Conservation (phyloP, 2,329 filamentous ascomycete species). For the Trichoderma simmonsii region DNA sequence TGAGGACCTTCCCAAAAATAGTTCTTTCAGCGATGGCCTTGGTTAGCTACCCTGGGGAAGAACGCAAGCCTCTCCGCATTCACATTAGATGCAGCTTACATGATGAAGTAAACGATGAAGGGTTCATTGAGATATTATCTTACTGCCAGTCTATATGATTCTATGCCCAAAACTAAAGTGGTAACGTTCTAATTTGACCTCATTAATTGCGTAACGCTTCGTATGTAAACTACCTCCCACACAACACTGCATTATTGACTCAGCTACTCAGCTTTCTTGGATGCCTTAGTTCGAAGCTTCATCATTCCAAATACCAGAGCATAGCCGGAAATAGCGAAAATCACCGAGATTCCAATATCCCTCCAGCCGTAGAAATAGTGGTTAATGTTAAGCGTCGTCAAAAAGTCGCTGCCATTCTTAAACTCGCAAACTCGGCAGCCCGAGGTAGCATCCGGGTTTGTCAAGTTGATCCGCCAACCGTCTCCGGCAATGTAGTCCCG, state of each 20-base stretch:
- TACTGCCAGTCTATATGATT: background rate
- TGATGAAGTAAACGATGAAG: background rate
- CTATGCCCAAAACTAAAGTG: background rate
- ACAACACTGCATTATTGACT: background rate
- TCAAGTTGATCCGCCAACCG: conserved; percentile 48
- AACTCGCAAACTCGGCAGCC: conserved; percentile 62
- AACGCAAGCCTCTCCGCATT: background rate
- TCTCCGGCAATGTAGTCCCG: conserved; percentile 44
- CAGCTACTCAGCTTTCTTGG: conserved; percentile 44
- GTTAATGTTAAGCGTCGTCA: conserved; percentile 56
- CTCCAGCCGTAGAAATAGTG: conserved; percentile 65
- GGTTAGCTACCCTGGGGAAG: background rate
- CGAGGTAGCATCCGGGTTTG: conserved; percentile 56
- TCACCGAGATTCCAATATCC: conserved; percentile 56
- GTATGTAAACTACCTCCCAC: background rate
- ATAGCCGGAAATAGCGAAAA: conserved; percentile 56
- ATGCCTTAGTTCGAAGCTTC: conserved; percentile 48
- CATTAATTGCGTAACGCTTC: background rate
- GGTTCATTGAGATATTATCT: background rate
- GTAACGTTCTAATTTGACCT: background rate
- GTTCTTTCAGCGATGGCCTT: background rate
- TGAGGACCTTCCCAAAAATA: background rate
- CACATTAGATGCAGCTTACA: background rate
- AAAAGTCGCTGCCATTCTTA: conserved; percentile 54
- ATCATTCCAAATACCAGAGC: conserved; percentile 43